Conservation (phyloP, 1,139 yeast species). For the Waltiozyma sp. region DNA sequence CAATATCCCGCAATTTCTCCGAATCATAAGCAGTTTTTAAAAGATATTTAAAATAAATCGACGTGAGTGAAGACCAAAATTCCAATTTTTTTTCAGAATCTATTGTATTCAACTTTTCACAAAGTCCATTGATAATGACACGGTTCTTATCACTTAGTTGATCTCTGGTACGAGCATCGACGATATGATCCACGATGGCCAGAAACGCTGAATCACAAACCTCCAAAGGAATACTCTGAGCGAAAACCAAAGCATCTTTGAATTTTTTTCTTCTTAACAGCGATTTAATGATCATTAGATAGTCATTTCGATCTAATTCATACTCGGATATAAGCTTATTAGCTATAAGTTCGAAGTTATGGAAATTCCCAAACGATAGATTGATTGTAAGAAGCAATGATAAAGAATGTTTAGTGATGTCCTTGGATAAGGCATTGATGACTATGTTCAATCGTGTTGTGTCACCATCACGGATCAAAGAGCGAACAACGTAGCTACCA, state of each 20-base stretch:
- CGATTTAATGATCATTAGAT: neutral
- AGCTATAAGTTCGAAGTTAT: conserved; percentile 29
- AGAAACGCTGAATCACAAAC: neutral
- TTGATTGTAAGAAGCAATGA: conserved; percentile 29
- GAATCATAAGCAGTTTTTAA: neutral
- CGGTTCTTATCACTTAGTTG: neutral
- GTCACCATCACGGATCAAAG: neutral
- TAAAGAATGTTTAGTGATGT: conserved; percentile 17
- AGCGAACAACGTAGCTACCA: neutral
- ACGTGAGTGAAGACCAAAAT: neutral
- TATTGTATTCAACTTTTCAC: neutral
- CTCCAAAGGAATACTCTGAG: neutral
- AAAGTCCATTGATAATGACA: neutral
- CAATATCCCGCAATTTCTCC: neutral
- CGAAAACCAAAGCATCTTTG: neutral
- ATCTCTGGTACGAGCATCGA: neutral
- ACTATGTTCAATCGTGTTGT: neutral
- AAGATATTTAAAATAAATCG: neutral
- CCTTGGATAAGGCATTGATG: neutral
- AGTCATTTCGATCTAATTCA: neutral
- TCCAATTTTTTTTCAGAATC: neutral
- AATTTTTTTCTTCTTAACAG: neutral
- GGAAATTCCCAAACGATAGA: conserved; percentile 27
- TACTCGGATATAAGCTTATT: conserved; percentile 1
- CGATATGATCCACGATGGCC: neutral